These are phyloP conservation scores for Lentinula sp. DNA, from an alignment of 768 basidiomycete species.

Conservation along the genomic window DNA sequence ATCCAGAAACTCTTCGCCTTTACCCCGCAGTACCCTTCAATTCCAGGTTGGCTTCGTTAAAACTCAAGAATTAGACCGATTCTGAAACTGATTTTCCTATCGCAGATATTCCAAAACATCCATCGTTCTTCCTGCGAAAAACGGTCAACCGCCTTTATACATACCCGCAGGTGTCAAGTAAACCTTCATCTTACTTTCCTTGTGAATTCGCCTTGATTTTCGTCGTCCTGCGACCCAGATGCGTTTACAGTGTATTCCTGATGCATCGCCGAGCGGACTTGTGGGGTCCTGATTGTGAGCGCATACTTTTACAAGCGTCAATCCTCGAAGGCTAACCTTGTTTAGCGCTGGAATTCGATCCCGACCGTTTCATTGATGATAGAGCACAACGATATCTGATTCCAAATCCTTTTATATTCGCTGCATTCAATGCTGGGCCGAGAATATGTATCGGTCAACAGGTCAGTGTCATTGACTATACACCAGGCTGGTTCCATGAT, in stretches of 20 bases:
- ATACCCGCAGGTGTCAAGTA: constrained; percentile 25
- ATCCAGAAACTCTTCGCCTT: constrained; percentile 44
- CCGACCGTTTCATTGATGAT: constrained; percentile 62
- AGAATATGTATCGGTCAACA: constrained; percentile 49
- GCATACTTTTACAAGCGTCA: background rate
- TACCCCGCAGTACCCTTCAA: constrained; percentile 41
- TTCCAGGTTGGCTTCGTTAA: background rate
- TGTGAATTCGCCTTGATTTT: background rate
- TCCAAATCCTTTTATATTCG: constrained; percentile 47
- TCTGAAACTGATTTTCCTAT: background rate
- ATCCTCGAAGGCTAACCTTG: background rate
- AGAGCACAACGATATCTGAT: constrained; percentile 49
- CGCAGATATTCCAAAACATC: constrained; percentile 15
- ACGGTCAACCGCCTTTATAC: constrained; percentile 16
- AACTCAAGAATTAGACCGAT: too few species aligned
- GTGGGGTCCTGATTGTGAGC: constrained; percentile 63
- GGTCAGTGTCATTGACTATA: constrained; percentile 17
- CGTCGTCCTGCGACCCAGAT: constrained; percentile 10
- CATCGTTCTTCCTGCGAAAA: constrained; percentile 14
- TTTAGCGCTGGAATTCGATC: constrained; percentile 55
- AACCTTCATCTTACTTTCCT: background rate
- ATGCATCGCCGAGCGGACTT: constrained; percentile 61
- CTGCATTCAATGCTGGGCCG: constrained; percentile 48
- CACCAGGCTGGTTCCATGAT: constrained; percentile 28
- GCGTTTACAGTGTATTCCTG: constrained; percentile 41